A percentile compares a stretch with the other conserved stretches of the same genome.
Evolutionary conservation across 495 filamentous ascomycete genomes (phyloP).

Genomic region (Aspergillus panamensis): DNA sequence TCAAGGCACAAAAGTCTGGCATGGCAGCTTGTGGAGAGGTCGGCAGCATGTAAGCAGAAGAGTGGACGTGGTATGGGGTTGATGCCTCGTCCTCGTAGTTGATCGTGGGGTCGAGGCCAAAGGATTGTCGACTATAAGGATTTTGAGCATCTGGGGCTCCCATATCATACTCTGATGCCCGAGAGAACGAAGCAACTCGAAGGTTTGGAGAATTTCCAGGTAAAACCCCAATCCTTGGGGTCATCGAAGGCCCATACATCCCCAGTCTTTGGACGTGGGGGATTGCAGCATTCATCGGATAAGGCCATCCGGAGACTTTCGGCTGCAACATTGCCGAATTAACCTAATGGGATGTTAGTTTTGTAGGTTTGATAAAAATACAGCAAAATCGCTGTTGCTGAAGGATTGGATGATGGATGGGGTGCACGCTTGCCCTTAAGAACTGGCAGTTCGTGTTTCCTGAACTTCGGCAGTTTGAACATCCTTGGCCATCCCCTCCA

Average conservation of each 20-base stretch:
- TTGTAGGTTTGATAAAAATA: not conserved
- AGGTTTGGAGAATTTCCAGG: constrained; percentile 21
- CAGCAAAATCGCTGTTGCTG: not conserved
- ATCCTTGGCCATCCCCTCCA: constrained; percentile 67
- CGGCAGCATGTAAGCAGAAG: constrained; percentile 32
- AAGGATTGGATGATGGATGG: not conserved
- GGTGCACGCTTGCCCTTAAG: constrained; percentile 59
- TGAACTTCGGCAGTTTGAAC: constrained; percentile 76
- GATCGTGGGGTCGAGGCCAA: constrained; percentile 23
- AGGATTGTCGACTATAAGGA: constrained; percentile 22
- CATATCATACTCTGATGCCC: constrained; percentile 29
- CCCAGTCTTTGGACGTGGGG: constrained; percentile 23
- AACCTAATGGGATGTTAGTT: constrained; percentile 21
- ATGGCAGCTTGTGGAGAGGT: constrained; percentile 24
- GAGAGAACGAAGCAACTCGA: constrained; percentile 23
- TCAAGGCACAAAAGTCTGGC: constrained; percentile 27
- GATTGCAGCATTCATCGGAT: constrained; percentile 23
- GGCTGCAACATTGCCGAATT: constrained; percentile 27
- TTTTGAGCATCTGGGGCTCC: constrained; percentile 19
- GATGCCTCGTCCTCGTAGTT: constrained; percentile 35
- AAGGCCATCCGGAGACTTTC: constrained; percentile 31
- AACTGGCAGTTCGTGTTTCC: constrained; percentile 71
- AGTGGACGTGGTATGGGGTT: constrained; percentile 24
- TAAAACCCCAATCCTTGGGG: constrained; percentile 19
- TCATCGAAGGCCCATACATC: constrained; percentile 20